These are phyloP conservation scores for Silene latifolia DNA, from an alignment of 148 eudicot genomes.

Conservation along the genomic window DNA sequence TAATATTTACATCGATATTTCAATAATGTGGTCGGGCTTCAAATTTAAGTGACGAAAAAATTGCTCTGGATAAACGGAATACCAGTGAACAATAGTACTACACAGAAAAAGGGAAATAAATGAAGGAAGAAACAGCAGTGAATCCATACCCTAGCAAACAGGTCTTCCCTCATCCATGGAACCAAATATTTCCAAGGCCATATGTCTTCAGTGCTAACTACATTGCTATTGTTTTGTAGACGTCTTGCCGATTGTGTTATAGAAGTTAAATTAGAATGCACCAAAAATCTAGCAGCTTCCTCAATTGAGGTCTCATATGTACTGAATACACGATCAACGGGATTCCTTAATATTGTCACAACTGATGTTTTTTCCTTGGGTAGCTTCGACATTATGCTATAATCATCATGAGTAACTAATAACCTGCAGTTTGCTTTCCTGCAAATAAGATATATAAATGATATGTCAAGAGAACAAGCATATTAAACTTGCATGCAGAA, in stretches of 20 bases:
- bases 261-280: slow-evolving; percentile 86
- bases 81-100: neutral
- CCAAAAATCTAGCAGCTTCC: slow-evolving; percentile 89
- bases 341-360: slow-evolving; percentile 83
- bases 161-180: slow-evolving; percentile 99
- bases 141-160: slow-evolving; percentile 81
- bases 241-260: slow-evolving; percentile 47
- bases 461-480: slow-evolving; percentile 9
- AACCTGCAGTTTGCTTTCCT: slow-evolving; percentile 80
- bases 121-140: neutral
- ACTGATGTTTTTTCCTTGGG: slow-evolving; percentile 80
- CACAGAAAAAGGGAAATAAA: neutral
- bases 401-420: slow-evolving; percentile 89
- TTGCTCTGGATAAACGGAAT: neutral
- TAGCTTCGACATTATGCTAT: slow-evolving; percentile 85
- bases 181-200: slow-evolving; percentile 99
- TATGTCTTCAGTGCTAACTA: slow-evolving; percentile 74
- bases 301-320: slow-evolving; percentile 88
- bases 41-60: too few relatives aligned
- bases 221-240: slow-evolving; percentile 45
- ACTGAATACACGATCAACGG: slow-evolving; percentile 91
- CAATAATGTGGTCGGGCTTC: too few relatives aligned
- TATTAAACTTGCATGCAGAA: neutral
- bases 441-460: slow-evolving; percentile 23
- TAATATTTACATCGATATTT: too few relatives aligned